Evolutionary conservation across 129 eudicot species (phyloP).

Genomic region (Smallanthus sonchifolius): DNA sequence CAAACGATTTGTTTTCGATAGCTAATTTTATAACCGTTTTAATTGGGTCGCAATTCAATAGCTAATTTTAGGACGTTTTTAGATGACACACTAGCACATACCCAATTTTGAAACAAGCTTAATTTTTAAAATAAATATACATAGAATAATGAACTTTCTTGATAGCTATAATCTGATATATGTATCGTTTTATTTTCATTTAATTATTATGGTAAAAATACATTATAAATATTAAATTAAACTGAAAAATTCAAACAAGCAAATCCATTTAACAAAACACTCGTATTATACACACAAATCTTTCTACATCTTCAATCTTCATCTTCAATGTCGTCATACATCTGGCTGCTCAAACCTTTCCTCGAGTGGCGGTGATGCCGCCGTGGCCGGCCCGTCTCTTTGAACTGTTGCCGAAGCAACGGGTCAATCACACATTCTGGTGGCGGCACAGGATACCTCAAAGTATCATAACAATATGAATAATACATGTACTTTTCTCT

Average conservation of each 20-base stretch:
- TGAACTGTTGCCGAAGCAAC: slow-evolving; percentile 37
- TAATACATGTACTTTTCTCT: slow-evolving; percentile 71
- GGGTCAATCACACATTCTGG: slow-evolving; percentile 82
- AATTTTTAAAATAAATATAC: too few species aligned
- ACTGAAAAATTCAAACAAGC: slow-evolving; percentile 31
- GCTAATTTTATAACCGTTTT: too few species aligned
- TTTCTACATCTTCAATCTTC: slow-evolving; percentile 25
- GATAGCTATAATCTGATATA: too few species aligned
- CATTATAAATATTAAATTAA: slow-evolving; percentile 1
- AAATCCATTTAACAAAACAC: slow-evolving; percentile 14
- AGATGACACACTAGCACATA: too few species aligned
- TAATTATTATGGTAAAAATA: not conserved
- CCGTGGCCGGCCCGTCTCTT: slow-evolving; percentile 55
- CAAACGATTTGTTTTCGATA: too few species aligned
- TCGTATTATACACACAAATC: slow-evolving; percentile 32
- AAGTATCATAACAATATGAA: slow-evolving; percentile 75
- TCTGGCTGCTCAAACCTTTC: slow-evolving; percentile 32
- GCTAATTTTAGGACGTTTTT: too few species aligned
- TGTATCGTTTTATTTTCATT: slow-evolving; percentile 19
- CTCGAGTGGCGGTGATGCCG: slow-evolving; percentile 34
- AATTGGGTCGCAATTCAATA: too few species aligned
- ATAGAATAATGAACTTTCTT: too few species aligned
- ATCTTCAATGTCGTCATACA: slow-evolving; percentile 36
- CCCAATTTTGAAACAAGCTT: too few species aligned
- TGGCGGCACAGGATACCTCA: slow-evolving; percentile 56